Conservation (phyloP, 2,329 filamentous ascomycete genomes). For the Hysterium pulicare region DNA sequence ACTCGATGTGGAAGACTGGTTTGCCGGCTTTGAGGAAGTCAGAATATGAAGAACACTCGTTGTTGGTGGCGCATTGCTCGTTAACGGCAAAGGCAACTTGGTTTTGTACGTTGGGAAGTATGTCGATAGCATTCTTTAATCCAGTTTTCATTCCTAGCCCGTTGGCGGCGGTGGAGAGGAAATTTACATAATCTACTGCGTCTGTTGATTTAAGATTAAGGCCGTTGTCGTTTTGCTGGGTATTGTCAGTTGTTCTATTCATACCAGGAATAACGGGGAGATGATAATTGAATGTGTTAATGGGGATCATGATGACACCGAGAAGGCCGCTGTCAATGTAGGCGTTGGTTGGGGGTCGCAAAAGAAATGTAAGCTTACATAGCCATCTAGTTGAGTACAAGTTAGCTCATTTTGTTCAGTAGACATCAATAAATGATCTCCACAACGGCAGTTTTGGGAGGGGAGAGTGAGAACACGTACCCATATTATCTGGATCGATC, state of each 20-base stretch:
- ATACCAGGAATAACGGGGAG: too few species aligned
- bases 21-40: constrained; percentile 58
- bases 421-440: too few species aligned
- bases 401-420: too few species aligned
- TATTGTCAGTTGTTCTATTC: neutral
- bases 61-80: constrained; percentile 61
- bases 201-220: constrained; percentile 55
- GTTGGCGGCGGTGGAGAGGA: constrained; percentile 54
- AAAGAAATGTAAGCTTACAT: constrained; percentile 39
- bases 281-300: too few species aligned
- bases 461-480: too few species aligned
- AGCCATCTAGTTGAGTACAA: too few species aligned
- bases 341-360: neutral
- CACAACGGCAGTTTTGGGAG: too few species aligned
- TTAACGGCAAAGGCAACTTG: constrained; percentile 64
- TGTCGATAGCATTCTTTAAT: constrained; percentile 63
- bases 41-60: constrained; percentile 56
- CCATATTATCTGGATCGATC: constrained; percentile 68
- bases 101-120: constrained; percentile 50
- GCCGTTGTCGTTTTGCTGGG: constrained; percentile 46
- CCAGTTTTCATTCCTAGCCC: constrained; percentile 57
- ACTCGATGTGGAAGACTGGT: constrained; percentile 70
- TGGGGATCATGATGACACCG: too few species aligned
- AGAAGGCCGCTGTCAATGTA: too few species aligned
- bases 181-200: constrained; percentile 58